Percentiles rank a stretch among this genome's conserved stretches.
Evolutionary conservation across 208 protist species (phyloP).

Genomic region (Acanthamoeba lenticulata): DNA sequence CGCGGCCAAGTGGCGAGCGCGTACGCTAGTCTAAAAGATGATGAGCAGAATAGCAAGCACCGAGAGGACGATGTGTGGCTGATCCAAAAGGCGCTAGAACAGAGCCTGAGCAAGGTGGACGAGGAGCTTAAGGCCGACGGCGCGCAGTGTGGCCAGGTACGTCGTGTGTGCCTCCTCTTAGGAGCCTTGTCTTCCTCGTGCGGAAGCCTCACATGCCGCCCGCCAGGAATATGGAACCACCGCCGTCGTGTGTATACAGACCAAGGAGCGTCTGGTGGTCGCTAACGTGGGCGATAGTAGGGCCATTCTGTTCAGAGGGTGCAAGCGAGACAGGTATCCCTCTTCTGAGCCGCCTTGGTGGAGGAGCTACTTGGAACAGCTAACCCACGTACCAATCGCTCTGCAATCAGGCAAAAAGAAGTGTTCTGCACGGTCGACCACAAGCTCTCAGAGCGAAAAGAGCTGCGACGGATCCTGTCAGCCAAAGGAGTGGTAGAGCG

Average conservation of each 20-base stretch:
- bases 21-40: background rate
- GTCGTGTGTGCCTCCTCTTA: background rate
- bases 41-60: background rate
- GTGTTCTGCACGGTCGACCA: background rate
- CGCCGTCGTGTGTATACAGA: conserved; percentile 4
- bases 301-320: background rate
- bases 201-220: background rate
- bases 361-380: background rate
- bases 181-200: background rate
- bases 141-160: background rate
- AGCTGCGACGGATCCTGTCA: background rate
- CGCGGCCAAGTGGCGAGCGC: background rate
- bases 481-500: background rate
- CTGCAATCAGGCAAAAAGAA: background rate
- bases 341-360: background rate
- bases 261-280: background rate
- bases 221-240: conserved; percentile 11
- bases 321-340: background rate
- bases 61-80: background rate
- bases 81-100: background rate
- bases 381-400: background rate
- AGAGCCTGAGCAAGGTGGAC: background rate
- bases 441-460: background rate
- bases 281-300: background rate
- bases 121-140: background rate